Evolutionary conservation across 2,329 filamentous ascomycete genomes (phyloP), one percentile per base, ranked within the genome.

Genomic region (Magnaporthales sp.): DNA sequence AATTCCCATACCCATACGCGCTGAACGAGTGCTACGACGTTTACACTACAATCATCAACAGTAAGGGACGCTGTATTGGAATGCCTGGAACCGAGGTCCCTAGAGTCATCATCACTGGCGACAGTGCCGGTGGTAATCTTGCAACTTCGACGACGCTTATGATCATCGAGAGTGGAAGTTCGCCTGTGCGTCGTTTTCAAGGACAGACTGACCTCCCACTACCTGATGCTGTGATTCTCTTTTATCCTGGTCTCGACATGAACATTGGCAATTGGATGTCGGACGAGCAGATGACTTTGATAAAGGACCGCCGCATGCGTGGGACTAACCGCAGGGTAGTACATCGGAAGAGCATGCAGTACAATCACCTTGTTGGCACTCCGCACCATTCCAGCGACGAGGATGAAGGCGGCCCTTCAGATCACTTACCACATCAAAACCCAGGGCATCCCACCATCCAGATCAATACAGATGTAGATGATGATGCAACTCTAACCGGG

Each of bases 201-300:
- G 83, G 82, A 15, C 83, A 87, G 69, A 79, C 79, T 24, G 80
- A 87, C 2, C 81, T 97, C 6, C 90, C 93, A 0, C 75, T 85
- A 0, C 95, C 95, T 0, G 90, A 91, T 65, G 94, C 93, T 0
- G 78, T 98, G 8, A 83, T 98, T 0, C 83, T 97, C 63, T 88
- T 96, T 67, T 99, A 99, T 73, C 95, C 95, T 0, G 89, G 90
- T 0, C 80, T 99, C 68, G 95, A 98, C 73, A 93, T 98, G 91
- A 97, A 96, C 73, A 98, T 98, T 70, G 92, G 92, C 51, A 97
- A 93, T 76, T 99, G 95, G 95, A 98, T 99, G 93, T 93, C 92
- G 0, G 94, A 98, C 72, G 94, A 98, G 76, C 93, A 99, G 75
- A 96, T 98, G 92, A 88, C 92, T 0, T 80, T 99, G 68, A 96